A percentile compares a stretch with the other conserved stretches of the same genome.
Evolutionary conservation across 441 rosid species (phyloP).

Genomic region (Daphne laureola): DNA sequence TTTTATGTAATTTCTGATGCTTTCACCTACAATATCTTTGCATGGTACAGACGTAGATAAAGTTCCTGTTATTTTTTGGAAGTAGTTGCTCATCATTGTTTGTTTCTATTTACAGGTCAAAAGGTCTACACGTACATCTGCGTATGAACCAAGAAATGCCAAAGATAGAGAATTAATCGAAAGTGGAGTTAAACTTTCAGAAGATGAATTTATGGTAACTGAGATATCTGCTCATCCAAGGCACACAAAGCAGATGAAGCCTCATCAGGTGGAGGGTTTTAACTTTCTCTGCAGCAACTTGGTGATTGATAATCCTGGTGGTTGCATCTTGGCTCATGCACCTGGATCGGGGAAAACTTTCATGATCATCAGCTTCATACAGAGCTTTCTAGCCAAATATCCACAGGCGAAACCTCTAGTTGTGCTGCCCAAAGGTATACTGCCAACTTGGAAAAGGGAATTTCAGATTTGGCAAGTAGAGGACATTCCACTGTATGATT

Average conservation of each 20-base stretch:
- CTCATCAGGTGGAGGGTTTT: constrained; percentile 84
- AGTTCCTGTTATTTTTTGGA: no score
- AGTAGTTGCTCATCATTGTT: background rate
- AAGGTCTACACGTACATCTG: constrained; percentile 43
- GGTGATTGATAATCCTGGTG: constrained; percentile 67
- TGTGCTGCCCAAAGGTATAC: constrained; percentile 77
- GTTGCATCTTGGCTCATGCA: constrained; percentile 88
- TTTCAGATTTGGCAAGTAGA: constrained; percentile 74
- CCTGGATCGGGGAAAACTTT: constrained; percentile 98
- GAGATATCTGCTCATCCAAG: constrained; percentile 74
- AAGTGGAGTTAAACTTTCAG: constrained; percentile 27
- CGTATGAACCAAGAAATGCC: constrained; percentile 29
- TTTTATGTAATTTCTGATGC: no score
- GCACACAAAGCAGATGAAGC: constrained; percentile 71
- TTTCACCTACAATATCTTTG: no score
- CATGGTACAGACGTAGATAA: no score
- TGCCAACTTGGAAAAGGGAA: constrained; percentile 81
- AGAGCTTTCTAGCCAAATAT: constrained; percentile 72
- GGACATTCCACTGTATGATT: constrained; percentile 55
- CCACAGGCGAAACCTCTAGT: constrained; percentile 71
- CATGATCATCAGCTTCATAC: constrained; percentile 80
- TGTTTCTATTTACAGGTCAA: constrained; percentile 32
- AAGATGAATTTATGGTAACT: constrained; percentile 32
- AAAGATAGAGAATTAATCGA: constrained; percentile 31
- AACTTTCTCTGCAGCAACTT: constrained; percentile 65